Base-by-base conservation (phyloP, 441 rosid species). In the Theobroma grandiflorum region DNA sequence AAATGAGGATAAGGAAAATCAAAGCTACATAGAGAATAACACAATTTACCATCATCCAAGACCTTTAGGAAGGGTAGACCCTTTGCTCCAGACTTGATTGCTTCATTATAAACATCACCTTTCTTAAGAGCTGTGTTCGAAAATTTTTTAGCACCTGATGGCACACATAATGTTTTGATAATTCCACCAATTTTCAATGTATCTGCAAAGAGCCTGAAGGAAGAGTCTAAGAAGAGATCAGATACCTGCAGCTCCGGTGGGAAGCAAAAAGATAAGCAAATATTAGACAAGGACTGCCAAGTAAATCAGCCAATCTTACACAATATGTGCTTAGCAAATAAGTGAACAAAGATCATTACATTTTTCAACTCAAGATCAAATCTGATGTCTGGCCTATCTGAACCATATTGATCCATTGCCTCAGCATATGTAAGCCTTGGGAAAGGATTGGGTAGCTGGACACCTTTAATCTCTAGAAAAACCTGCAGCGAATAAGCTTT, bases 311-410 rank as follows among this genome's bases (percentile, higher is more conserved):
- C 45, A 37, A 55, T 50, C 38, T 15, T 38, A 66, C 65, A 77
- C 49, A 40, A n/a, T 42, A 42, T 43, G 62, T 33, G 42, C 4
- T 22, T 57, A 50, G 38, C 37, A 50, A 6, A 43, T 38, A 69
- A 67, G 74, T 42, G 53, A 81, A 80, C 49, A 84, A 35, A 77
- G 79, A 82, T 67, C 43, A 82, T 86, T 95, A 95, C 99, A 75
- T 97, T 94, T 88, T 92, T 94, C 91, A 97, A 88, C 88, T 91
- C 92, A 62, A 97, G 96, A 88, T 86, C 96, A 81, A 89, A 97
- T 91, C 99, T 92, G 77, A 88, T 89, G 85, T 97, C 99, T 52
- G 98, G 98, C 84, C 95, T 90, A 88, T 97, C 99, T 72, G 98
- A 92, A 82, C 99, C 99, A 84, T 91, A 95, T 84, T 87, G 88